Percentiles rank a stretch among this genome's conserved stretches.
These are phyloP conservation scores for Solanum chilense DNA, from an alignment of 257 asterid genomes.

Conservation along the genomic window DNA sequence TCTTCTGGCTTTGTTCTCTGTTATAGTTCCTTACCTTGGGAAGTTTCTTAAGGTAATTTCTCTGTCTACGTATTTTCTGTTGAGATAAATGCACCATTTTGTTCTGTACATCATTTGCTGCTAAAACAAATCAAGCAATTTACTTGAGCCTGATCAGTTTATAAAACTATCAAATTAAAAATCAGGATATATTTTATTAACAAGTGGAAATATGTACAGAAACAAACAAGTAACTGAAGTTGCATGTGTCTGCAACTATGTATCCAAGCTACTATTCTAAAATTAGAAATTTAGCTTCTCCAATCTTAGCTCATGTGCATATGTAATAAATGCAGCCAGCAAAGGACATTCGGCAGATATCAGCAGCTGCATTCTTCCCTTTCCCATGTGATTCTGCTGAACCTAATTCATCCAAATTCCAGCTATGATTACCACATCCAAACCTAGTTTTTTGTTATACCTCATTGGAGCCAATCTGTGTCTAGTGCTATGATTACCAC, in stretches of 20 bases:
- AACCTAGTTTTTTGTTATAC: background rate
- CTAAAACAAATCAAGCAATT: background rate
- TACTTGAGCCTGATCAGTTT: background rate
- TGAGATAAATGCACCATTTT: background rate
- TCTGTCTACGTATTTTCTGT: background rate
- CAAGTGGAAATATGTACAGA: background rate
- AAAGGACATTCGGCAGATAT: background rate
- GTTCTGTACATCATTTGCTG: background rate
- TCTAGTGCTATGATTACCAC: background rate
- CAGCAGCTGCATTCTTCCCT: background rate
- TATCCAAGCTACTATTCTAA: background rate
- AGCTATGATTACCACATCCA: background rate
- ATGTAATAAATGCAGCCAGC: background rate
- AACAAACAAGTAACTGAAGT: background rate
- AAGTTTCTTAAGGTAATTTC: conserved; percentile 65
- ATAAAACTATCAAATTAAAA: background rate
- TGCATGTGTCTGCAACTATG: background rate
- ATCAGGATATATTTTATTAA: background rate
- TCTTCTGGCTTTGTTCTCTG: conserved; percentile 68
- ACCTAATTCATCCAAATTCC: background rate
- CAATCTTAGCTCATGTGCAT: background rate
- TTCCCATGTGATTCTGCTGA: background rate
- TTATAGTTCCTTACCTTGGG: conserved; percentile 72
- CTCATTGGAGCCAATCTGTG: background rate
- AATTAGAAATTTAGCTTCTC: background rate